Evolutionary conservation across 257 asterid species (phyloP).

Genomic region (Henckelia pumila): DNA sequence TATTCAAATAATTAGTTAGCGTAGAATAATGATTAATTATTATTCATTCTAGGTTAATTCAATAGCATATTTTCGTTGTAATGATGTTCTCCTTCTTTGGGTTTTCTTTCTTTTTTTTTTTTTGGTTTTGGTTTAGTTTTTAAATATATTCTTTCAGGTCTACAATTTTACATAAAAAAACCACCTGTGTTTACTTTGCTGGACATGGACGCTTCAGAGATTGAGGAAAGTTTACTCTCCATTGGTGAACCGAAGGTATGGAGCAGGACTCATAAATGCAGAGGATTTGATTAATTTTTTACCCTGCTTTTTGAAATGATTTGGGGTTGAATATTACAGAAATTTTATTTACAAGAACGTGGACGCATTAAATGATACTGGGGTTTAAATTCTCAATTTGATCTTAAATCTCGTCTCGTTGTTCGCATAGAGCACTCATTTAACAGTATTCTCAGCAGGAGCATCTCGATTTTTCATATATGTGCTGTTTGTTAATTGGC

Average conservation of each 20-base stretch:
- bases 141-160: conserved; percentile 36
- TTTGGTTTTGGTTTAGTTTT: too few relatives aligned
- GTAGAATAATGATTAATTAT: conserved; percentile 2
- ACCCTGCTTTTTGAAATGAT: conserved; percentile 12
- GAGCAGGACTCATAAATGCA: neutral
- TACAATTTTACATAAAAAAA: conserved; percentile 13
- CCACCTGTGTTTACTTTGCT: conserved; percentile 20
- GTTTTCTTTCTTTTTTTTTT: too few relatives aligned
- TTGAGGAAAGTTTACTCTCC: conserved; percentile 67
- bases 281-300: conserved; percentile 12
- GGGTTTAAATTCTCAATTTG: conserved; percentile 1
- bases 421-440: conserved; percentile 6
- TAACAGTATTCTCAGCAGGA: conserved; percentile 1
- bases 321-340: conserved; percentile 7
- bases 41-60: conserved; percentile 16
- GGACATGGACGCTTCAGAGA: conserved; percentile 68
- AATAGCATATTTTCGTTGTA: conserved; percentile 15
- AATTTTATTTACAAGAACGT: conserved; percentile 10
- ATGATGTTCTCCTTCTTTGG: conserved; percentile 7
- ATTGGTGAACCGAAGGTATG: conserved; percentile 94
- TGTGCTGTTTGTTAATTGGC: neutral
- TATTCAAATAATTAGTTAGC: conserved; percentile 24
- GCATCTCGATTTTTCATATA: neutral
- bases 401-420: conserved; percentile 5
- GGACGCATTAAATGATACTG: neutral